Conservation (phyloP, 192 early-diverging fungal species). For the Rhizophagus sp. region DNA sequence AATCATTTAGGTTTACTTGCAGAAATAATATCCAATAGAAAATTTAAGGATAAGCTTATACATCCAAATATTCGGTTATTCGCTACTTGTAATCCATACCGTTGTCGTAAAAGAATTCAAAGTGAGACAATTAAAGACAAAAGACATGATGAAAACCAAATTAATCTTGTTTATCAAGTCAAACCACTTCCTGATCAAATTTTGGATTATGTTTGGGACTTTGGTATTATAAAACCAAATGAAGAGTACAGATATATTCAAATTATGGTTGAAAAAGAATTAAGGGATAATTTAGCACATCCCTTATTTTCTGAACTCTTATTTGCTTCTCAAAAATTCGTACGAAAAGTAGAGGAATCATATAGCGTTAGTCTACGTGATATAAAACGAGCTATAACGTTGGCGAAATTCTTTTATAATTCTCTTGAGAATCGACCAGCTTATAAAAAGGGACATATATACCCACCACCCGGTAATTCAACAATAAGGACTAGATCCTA, state of each 20-base stretch:
- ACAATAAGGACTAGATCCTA: not conserved
- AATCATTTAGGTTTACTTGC: too few relatives aligned
- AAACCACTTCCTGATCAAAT: not conserved
- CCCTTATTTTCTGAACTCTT: not conserved
- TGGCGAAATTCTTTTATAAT: too few relatives aligned
- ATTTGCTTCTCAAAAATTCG: constrained; percentile 25
- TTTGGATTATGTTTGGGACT: not conserved
- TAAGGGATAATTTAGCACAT: not conserved
- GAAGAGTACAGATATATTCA: not conserved
- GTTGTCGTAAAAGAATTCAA: too few relatives aligned
- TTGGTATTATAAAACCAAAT: too few relatives aligned
- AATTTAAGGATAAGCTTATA: not conserved
- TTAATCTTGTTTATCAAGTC: not conserved
- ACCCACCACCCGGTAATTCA: not conserved
- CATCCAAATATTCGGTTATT: constrained; percentile 10
- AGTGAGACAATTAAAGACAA: not conserved
- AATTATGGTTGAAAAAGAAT: too few relatives aligned
- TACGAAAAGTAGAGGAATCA: constrained; percentile 14
- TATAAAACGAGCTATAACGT: constrained; percentile 9
- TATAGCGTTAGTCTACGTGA: constrained; percentile 25
- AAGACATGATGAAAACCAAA: too few relatives aligned
- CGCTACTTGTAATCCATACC: too few relatives aligned
- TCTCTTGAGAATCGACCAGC: too few relatives aligned
- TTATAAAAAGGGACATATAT: too few relatives aligned
- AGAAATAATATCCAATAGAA: too few relatives aligned